These are phyloP conservation scores for Wickerhamiella kurtzmanii DNA, from an alignment of 805 yeast genomes.

Conservation along the genomic window DNA sequence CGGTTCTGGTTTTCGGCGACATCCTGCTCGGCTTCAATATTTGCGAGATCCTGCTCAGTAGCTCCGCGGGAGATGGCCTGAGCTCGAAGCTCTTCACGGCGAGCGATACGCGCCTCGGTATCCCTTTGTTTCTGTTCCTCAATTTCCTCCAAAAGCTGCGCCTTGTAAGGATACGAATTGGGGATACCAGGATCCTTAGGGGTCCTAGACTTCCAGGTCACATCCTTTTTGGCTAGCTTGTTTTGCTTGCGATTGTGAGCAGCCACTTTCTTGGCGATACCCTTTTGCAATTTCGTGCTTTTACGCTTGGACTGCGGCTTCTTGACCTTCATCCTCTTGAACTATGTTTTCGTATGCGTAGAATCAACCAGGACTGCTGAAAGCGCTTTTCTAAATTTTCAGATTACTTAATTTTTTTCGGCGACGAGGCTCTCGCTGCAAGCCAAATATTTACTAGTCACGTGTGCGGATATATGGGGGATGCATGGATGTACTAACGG, in stretches of 20 bases:
- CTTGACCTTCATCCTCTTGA: conserved; percentile 19
- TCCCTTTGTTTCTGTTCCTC: conserved; percentile 37
- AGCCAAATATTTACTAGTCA: background rate
- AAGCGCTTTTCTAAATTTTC: background rate
- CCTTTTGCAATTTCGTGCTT: conserved; percentile 88
- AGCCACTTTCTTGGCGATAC: conserved; percentile 88
- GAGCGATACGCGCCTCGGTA: conserved; percentile 28
- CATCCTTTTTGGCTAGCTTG: conserved; percentile 74
- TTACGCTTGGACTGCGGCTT: conserved; percentile 45
- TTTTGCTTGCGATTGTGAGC: conserved; percentile 80
- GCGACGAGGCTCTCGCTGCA: background rate
- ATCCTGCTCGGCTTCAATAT: conserved; percentile 26
- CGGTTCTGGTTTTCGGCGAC: conserved; percentile 36
- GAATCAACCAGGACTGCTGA: too few species aligned
- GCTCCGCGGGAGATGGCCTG: conserved; percentile 28
- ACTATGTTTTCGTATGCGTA: too few species aligned
- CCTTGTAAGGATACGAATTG: conserved; percentile 86
- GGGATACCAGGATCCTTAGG: conserved; percentile 94
- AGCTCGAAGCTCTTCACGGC: conserved; percentile 26
- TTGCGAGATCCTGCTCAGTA: conserved; percentile 28
- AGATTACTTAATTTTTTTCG: conserved; percentile 4
- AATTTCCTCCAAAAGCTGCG: conserved; percentile 48
- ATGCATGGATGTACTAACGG: background rate
- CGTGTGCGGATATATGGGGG: background rate
- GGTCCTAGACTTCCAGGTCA: conserved; percentile 79